phyloP scores from a whole-genome alignment of 345 rosid species.

The Eucalyptus marginata region DNA sequence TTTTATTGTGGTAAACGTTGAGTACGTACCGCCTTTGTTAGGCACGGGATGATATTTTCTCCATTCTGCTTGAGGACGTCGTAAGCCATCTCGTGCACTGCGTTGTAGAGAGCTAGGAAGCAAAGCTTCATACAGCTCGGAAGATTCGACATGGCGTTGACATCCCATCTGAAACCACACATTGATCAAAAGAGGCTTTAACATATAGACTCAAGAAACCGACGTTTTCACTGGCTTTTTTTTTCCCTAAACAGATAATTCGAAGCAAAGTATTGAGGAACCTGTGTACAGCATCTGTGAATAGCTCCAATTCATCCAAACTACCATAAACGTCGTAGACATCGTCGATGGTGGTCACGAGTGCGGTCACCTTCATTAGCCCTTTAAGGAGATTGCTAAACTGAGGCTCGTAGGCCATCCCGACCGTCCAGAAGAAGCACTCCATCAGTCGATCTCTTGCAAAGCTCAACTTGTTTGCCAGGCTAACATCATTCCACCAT shows the following conservation, averaged over 20 bases:
- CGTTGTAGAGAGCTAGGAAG: conserved; percentile 22
- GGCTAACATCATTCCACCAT: conserved; percentile 22
- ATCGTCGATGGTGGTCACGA: conserved; percentile 25
- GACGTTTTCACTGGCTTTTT: not conserved
- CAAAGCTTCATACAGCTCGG: conserved; percentile 34
- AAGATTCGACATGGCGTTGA: conserved; percentile 5
- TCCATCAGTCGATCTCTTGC: conserved; percentile 37
- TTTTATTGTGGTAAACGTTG: not conserved
- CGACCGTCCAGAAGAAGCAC: conserved; percentile 28
- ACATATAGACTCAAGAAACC: not conserved
- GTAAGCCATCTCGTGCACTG: conserved; percentile 26
- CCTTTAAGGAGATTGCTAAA: conserved; percentile 4
- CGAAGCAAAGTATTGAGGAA: not conserved
- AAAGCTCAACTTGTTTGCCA: conserved; percentile 12
- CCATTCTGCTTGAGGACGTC: conserved; percentile 19
- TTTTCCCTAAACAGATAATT: not conserved
- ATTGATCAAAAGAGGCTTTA: not conserved
- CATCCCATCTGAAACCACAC: conserved; percentile 27
- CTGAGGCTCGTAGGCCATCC: conserved; percentile 13
- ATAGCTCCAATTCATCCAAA: conserved; percentile 17
- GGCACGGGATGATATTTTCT: conserved; percentile 1
- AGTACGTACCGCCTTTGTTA: conserved; percentile 13
- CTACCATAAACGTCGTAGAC: conserved; percentile 29
- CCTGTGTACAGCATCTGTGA: conserved; percentile 26
- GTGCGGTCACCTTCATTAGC: conserved; percentile 15